Evolutionary conservation across 2,329 filamentous ascomycete genomes (phyloP), one percentile per base, ranked within the genome.

Genomic region (Lachnellula hyalina): DNA sequence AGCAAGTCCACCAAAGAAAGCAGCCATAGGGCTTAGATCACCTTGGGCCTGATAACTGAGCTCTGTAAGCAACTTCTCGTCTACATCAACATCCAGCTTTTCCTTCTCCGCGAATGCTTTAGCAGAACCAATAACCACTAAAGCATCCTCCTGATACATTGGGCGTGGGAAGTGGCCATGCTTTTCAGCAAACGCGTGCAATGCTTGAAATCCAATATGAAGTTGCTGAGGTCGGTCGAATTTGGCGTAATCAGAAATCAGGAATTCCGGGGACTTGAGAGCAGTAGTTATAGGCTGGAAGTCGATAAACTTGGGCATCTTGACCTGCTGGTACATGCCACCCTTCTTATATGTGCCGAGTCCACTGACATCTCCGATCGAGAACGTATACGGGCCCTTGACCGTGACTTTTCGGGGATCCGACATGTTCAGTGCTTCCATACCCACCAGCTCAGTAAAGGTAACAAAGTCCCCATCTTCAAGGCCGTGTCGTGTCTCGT

Each of bases 381-480:
- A 94, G 74, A 99, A 99, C 8, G 92, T 96, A 72, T 97, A 99
- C 3, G 94, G 94, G 0, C 89, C 94, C 75, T 96, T 96, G 49
- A 96, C 91, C 4, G 87, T 90, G 58, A 99, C 83, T 76, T 96
- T 96, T 63, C 89, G 85, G 49, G 94, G 93, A 59, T 90, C 89
- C 45, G 83, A 81, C 64, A 82, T 82, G 71, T 99, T 99, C 59
- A 99, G 73, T 5, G 74, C 84, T 58, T 96, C 92, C 89, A 99
- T 90, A 21, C 94, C 94, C 75, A 94, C 85, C 21, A 99, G 71
- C 71, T 99, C 94, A 2, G 89, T 86, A 71, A 99, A 99, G 8
- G 90, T 96, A 53, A 99, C 91, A 70, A 86, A 96, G 71, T 99
- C 94, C 21, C 93, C 94, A 77, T 99, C 94, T 72, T 96, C 91